Conservation (phyloP, 495 filamentous ascomycete genomes). For the Penicillium bialowiezense region DNA sequence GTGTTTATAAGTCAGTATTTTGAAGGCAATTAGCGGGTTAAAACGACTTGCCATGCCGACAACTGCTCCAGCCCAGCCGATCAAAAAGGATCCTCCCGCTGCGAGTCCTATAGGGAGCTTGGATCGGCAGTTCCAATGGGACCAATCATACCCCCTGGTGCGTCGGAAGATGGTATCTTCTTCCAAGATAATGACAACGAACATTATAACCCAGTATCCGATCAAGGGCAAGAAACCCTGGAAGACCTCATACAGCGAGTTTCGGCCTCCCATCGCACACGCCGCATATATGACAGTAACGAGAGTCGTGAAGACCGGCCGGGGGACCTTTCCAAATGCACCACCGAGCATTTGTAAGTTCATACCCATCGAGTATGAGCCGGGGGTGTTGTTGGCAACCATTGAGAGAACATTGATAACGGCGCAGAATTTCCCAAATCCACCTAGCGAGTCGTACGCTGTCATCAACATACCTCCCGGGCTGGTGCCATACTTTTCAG, state of each 20-base stretch:
- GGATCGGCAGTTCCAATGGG: constrained; percentile 39
- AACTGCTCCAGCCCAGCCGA: constrained; percentile 51
- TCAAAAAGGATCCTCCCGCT: constrained; percentile 41
- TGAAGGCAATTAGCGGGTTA: background rate
- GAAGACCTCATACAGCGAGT: constrained; percentile 46
- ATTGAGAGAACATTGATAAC: constrained; percentile 66
- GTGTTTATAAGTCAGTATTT: background rate
- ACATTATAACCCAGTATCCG: constrained; percentile 51
- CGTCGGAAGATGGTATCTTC: constrained; percentile 44
- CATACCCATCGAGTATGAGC: constrained; percentile 69
- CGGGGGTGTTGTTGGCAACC: constrained; percentile 67
- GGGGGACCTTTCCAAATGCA: constrained; percentile 60
- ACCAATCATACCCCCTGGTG: constrained; percentile 41
- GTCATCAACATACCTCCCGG: constrained; percentile 66
- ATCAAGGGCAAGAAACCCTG: constrained; percentile 48
- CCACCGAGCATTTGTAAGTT: constrained; percentile 69
- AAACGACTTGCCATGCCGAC: constrained; percentile 43
- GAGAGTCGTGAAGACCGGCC: constrained; percentile 60
- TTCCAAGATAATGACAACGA: constrained; percentile 41
- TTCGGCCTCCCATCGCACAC: constrained; percentile 49
- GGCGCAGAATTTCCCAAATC: constrained; percentile 68
- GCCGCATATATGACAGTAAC: constrained; percentile 41
- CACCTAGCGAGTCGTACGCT: constrained; percentile 57
- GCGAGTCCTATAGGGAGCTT: constrained; percentile 46
- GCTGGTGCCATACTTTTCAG: constrained; percentile 51